A percentile compares a stretch with the other conserved stretches of the same genome.
These are phyloP conservation scores for Lathyrus aphaca DNA, from an alignment of 306 rosid genomes.

Conservation along the genomic window DNA sequence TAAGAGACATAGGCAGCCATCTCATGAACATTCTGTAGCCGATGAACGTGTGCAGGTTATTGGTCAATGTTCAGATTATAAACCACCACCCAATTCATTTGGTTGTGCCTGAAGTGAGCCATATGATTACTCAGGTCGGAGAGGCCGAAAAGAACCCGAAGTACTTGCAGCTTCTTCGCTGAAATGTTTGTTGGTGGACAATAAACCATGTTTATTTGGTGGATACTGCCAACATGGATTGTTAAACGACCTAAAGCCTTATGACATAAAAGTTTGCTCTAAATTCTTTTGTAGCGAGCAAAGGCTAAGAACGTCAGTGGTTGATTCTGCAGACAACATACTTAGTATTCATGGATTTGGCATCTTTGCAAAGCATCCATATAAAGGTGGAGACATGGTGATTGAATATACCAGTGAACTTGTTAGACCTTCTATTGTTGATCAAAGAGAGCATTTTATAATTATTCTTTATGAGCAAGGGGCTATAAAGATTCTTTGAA, in stretches of 20 bases:
- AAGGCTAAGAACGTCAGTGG: conserved; percentile 67
- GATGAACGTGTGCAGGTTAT: conserved; percentile 72
- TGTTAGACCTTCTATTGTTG: no score
- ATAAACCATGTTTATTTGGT: conserved; percentile 82
- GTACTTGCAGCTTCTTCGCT: conserved; percentile 94
- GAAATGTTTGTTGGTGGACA: conserved; percentile 92
- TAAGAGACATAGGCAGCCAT: conserved; percentile 94
- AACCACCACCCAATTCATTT: conserved; percentile 81
- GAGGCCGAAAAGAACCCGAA: conserved; percentile 98
- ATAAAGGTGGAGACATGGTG: conserved; percentile 99
- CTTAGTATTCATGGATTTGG: conserved; percentile 99
- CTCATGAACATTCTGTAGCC: conserved; percentile 72
- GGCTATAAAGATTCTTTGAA: conserved; percentile 94
- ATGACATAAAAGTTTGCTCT: conserved; percentile 70
- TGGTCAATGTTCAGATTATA: conserved; percentile 77
- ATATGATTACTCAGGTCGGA: conserved; percentile 84
- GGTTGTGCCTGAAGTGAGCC: conserved; percentile 99
- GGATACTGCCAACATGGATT: conserved; percentile 85
- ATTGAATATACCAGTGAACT: no score
- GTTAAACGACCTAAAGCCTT: conserved; percentile 55
- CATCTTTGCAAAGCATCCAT: conserved; percentile 93
- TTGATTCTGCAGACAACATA: conserved; percentile 66
- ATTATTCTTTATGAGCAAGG: no score
- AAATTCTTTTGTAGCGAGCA: conserved; percentile 70
- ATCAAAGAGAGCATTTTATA: no score